Conservation (phyloP, 2,329 filamentous ascomycete genomes). For the Byssothecium circinans region DNA sequence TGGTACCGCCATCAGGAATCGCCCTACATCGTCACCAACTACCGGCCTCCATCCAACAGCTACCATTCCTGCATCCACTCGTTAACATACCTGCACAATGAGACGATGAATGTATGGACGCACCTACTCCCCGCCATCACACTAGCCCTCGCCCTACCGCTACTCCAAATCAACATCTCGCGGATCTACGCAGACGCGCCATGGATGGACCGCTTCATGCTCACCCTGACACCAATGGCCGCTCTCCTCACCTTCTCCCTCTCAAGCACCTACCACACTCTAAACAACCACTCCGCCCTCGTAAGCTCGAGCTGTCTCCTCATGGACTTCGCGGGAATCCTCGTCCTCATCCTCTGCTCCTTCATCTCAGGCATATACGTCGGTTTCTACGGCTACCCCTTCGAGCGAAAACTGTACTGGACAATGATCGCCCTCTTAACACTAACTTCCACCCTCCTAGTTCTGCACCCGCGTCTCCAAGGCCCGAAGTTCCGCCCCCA, state of each 20-base stretch:
- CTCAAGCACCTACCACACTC: conserved; percentile 71
- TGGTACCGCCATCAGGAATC: conserved; percentile 58
- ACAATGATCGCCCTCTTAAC: conserved; percentile 39
- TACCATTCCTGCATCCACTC: conserved; percentile 59
- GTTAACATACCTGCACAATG: conserved; percentile 65
- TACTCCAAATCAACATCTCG: conserved; percentile 24
- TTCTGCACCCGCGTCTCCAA: conserved; percentile 40
- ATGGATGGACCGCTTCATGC: conserved; percentile 30
- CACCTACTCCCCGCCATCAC: conserved; percentile 56
- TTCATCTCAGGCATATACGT: conserved; percentile 76
- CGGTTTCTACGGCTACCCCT: conserved; percentile 47
- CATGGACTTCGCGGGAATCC: conserved; percentile 89
- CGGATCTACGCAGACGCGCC: conserved; percentile 23
- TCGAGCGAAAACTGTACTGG: conserved; percentile 46
- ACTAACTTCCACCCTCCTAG: conserved; percentile 31
- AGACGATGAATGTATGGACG: conserved; percentile 69
- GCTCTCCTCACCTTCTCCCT: conserved; percentile 45
- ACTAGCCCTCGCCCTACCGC: conserved; percentile 20
- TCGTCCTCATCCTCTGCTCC: conserved; percentile 82
- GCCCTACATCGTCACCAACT: conserved; percentile 65
- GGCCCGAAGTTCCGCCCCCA: conserved; percentile 24
- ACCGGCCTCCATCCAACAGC: conserved; percentile 63
- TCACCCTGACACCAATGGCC: conserved; percentile 35
- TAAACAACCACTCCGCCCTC: conserved; percentile 77
- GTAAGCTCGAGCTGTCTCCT: conserved; percentile 84